phyloP scores from a whole-genome alignment of 176 grass and related monocot genomes.

The Zoysia pacifica region DNA sequence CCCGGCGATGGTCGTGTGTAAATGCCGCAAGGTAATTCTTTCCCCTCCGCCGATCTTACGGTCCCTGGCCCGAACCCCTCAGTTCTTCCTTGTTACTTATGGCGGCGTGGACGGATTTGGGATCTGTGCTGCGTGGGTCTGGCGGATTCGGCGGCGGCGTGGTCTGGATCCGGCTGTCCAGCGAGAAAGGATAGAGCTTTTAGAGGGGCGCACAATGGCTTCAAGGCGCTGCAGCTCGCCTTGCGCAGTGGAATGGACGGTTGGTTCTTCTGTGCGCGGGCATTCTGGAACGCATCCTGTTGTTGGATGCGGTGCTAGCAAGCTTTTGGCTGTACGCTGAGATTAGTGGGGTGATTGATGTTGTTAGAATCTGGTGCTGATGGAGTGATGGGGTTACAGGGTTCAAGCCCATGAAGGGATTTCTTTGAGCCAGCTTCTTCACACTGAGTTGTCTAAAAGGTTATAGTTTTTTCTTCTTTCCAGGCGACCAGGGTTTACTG shows the following conservation, averaged over 20 bases:
- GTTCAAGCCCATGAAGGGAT: not conserved
- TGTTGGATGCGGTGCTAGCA: not conserved
- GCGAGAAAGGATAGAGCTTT: not conserved
- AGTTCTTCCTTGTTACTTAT: not conserved
- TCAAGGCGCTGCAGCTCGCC: not conserved
- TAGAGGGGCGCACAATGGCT: not conserved
- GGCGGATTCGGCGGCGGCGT: not conserved
- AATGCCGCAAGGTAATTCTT: constrained; percentile 90
- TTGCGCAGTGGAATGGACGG: not conserved
- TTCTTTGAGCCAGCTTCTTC: not conserved
- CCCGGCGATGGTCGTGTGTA: constrained; percentile 92
- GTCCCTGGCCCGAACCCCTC: not conserved
- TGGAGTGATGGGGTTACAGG: not conserved
- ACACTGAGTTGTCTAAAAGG: not conserved
- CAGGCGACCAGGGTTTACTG: constrained; percentile 98
- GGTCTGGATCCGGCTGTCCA: not conserved
- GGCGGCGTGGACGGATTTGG: not conserved
- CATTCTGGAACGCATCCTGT: not conserved
- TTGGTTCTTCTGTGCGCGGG: not conserved
- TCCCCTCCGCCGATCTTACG: constrained; percentile 7
- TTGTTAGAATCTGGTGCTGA: constrained; percentile 26
- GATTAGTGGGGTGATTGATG: constrained; percentile 13
- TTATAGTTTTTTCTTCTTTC: constrained; percentile 21
- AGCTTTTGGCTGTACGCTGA: constrained; percentile 11
- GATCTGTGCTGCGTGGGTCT: constrained; percentile 23